phyloP scores from a whole-genome alignment of 371 early-diverging fungal species.

The Mucor velutinosus region DNA sequence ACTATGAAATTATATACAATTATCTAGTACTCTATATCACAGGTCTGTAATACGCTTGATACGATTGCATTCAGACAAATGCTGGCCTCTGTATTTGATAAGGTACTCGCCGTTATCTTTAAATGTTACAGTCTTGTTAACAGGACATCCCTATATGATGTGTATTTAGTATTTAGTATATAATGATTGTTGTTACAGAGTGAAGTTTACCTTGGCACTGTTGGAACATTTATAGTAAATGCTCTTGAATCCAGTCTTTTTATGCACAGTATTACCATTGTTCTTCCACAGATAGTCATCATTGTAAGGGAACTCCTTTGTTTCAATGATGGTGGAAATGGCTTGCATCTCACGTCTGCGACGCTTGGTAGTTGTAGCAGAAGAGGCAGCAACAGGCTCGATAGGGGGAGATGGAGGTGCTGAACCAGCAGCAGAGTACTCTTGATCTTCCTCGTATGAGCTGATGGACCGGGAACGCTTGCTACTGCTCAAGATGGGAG shows the following conservation, averaged over 20 bases:
- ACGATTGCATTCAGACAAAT: constrained; percentile 46
- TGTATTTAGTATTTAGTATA: background rate
- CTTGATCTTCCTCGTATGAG: background rate
- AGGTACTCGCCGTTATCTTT: constrained; percentile 51
- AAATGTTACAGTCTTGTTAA: constrained; percentile 60
- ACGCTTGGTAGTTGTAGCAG: constrained; percentile 34
- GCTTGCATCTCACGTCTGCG: constrained; percentile 60
- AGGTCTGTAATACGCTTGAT: constrained; percentile 36
- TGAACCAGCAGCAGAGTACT: constrained; percentile 14
- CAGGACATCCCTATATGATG: constrained; percentile 33
- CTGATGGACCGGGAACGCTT: background rate
- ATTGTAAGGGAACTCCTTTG: constrained; percentile 46
- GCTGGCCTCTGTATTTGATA: constrained; percentile 58
- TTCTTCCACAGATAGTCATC: constrained; percentile 63
- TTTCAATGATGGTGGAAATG: constrained; percentile 56
- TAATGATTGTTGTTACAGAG: background rate
- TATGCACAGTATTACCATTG: constrained; percentile 58
- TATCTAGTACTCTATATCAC: background rate
- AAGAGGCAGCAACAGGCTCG: background rate
- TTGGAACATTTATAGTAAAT: constrained; percentile 59
- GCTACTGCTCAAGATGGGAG: background rate
- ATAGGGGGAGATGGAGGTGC: constrained; percentile 7
- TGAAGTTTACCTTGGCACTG: constrained; percentile 27
- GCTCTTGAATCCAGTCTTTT: constrained; percentile 56
- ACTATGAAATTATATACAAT: background rate